phyloP scores from a whole-genome alignment of 2,329 filamentous ascomycete genomes.

The Ceratocystis diversiconidia region DNA sequence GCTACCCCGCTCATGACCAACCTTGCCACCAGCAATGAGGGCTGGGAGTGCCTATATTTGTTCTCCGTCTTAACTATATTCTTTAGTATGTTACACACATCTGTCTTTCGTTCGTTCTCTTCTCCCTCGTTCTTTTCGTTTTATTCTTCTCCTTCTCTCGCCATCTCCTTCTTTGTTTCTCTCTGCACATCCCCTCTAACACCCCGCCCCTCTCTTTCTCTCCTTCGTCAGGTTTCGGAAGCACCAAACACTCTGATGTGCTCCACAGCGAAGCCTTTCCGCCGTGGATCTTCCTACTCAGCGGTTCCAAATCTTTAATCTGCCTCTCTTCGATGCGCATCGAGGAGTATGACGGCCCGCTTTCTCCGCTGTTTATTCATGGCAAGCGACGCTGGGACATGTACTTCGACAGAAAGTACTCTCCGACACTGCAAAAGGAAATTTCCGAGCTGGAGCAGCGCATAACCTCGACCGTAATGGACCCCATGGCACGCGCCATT shows the following conservation, averaged over 20 bases:
- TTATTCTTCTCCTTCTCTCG: neutral
- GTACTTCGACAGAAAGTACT: slow-evolving; percentile 15
- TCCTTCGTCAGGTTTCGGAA: slow-evolving; percentile 20
- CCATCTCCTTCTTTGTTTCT: neutral
- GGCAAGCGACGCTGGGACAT: slow-evolving; percentile 21
- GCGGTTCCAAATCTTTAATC: slow-evolving; percentile 23
- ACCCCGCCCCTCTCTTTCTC: neutral
- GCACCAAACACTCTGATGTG: slow-evolving; percentile 23
- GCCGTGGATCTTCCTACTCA: slow-evolving; percentile 26
- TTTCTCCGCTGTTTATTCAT: slow-evolving; percentile 22
- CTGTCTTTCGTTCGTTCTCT: neutral
- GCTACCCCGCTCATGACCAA: slow-evolving; percentile 23
- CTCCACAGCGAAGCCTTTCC: slow-evolving; percentile 24
- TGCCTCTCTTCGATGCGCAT: slow-evolving; percentile 14
- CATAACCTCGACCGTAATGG: slow-evolving; percentile 9
- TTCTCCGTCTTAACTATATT: slow-evolving; percentile 26
- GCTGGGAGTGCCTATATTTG: slow-evolving; percentile 21
- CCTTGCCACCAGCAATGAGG: slow-evolving; percentile 19
- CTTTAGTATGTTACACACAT: slow-evolving; percentile 21
- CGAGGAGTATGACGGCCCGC: slow-evolving; percentile 20
- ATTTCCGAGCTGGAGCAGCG: slow-evolving; percentile 13
- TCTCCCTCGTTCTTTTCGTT: neutral
- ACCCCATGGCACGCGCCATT: slow-evolving; percentile 8
- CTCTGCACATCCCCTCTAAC: neutral
- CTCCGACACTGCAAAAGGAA: slow-evolving; percentile 3